phyloP scores from a whole-genome alignment of 140 eudicot genomes.

The Erigeron philadelphicus region DNA sequence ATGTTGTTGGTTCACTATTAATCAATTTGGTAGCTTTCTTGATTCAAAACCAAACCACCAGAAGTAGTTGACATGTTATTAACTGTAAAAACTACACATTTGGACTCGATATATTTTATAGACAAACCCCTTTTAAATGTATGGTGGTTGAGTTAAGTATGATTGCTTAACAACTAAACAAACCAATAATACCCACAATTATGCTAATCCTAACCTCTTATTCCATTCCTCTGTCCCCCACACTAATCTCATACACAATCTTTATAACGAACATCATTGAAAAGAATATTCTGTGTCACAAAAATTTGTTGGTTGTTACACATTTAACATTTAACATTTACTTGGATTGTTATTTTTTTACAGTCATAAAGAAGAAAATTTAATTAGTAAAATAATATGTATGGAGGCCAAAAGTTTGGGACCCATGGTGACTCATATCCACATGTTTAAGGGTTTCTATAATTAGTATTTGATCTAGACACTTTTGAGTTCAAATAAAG shows the following conservation, averaged over 20 bases:
- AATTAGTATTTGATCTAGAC: slow-evolving; percentile 27
- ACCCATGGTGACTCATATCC: slow-evolving; percentile 38
- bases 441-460: slow-evolving; percentile 32
- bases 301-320: slow-evolving; percentile 16
- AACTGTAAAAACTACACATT: slow-evolving; percentile 17
- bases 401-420: slow-evolving; percentile 23
- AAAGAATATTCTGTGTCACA: slow-evolving; percentile 26
- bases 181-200: slow-evolving; percentile 26
- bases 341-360: neutral
- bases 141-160: slow-evolving; percentile 36
- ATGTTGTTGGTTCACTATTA: slow-evolving; percentile 12
- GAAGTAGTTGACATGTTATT: neutral
- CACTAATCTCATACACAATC: slow-evolving; percentile 23
- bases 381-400: neutral
- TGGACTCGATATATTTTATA: slow-evolving; percentile 19
- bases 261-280: slow-evolving; percentile 16
- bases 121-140: neutral
- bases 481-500: slow-evolving; percentile 24
- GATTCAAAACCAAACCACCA: slow-evolving; percentile 21
- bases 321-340: neutral
- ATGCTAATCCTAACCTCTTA: slow-evolving; percentile 27
- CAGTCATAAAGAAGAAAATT: neutral
- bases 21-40: slow-evolving; percentile 22
- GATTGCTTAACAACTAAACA: slow-evolving; percentile 36
- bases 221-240: slow-evolving; percentile 32